Evolutionary conservation across 2,329 filamentous ascomycete genomes (phyloP), one percentile per base, ranked within the genome.

Genomic region (Akanthomyces muscarius): DNA sequence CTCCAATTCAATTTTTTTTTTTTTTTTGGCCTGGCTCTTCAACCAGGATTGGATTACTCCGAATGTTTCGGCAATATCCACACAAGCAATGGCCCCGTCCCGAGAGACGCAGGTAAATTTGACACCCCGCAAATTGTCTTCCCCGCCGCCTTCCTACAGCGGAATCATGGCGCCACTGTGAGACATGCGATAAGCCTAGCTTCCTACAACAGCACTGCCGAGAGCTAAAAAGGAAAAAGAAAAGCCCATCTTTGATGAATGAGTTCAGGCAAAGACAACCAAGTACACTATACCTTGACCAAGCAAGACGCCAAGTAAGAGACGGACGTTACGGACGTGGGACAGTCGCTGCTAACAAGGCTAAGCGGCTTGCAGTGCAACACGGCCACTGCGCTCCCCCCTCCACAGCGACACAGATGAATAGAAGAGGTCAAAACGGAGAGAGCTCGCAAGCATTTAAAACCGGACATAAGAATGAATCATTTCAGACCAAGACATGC

Each of bases 281-380:
- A 8, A 11, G 33, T 7, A 36, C 10, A 36, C 7, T 11, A 36
- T 36, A 36, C 7, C 10, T 36, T 11, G 33, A 1, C 33, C 33
- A 36, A 10, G 33, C 8, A 11, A 36, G 33, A 36, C 33, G 2
- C 5, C 30, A 36, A 36, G 33, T 11, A 36, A 36, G 2, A 36
- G 33, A 36, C 33, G 33, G 13, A 4, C 14, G 13, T 5, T 16
- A 5, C 16, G 5, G 23, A 38, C n/a, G 23, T 53, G 50, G 45
- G 23, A 2, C 41, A 36, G 8, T 36, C 2, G 33, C n/a, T 42
- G n/a, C 21, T 42, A n/a, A 14, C 11, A 41, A 54, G 51, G 51
- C 33, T 54, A 33, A 54, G 52, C 13, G 33, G 51, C 33, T 25
- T 53, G 51, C 51, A 25, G n/a, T 53, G 51, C 33, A 53, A 53